These are phyloP conservation scores for Saturnispora quitensis DNA, from an alignment of 805 yeast species.

Conservation along the genomic window DNA sequence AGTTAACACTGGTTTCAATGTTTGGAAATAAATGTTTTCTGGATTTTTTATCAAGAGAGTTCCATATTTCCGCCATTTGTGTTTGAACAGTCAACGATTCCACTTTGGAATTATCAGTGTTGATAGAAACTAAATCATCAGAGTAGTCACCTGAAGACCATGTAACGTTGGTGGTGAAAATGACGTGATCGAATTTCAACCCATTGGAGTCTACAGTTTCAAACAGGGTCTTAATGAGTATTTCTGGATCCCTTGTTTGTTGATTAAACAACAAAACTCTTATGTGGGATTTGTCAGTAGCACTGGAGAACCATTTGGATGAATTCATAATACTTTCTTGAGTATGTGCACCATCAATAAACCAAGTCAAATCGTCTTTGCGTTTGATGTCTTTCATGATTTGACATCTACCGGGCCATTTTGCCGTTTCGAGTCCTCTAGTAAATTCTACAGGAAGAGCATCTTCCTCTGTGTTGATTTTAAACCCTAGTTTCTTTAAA, in stretches of 20 bases:
- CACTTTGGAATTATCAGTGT: slow-evolving; percentile 69
- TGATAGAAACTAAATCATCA: slow-evolving; percentile 77
- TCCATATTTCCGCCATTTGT: slow-evolving; percentile 64
- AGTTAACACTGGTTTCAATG: slow-evolving; percentile 64
- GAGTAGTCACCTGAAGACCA: slow-evolving; percentile 78
- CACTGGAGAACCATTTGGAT: slow-evolving; percentile 59
- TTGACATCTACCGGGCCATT: slow-evolving; percentile 98
- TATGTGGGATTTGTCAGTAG: slow-evolving; percentile 23
- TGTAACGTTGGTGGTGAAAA: slow-evolving; percentile 87
- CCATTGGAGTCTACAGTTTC: slow-evolving; percentile 29
- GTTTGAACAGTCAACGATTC: slow-evolving; percentile 78
- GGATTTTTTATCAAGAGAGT: slow-evolving; percentile 34
- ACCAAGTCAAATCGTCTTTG: slow-evolving; percentile 55
- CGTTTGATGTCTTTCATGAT: slow-evolving; percentile 35
- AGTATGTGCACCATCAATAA: slow-evolving; percentile 94
- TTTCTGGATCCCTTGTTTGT: slow-evolving; percentile 80
- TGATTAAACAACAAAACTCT: slow-evolving; percentile 77
- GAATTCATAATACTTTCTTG: slow-evolving; percentile 80
- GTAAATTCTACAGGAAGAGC: slow-evolving; percentile 41
- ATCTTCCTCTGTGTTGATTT: slow-evolving; percentile 18
- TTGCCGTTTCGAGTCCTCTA: slow-evolving; percentile 54
- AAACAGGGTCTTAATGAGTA: slow-evolving; percentile 48
- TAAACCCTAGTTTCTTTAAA: slow-evolving; percentile 40
- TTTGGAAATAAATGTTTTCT: slow-evolving; percentile 49
- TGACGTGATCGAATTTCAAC: slow-evolving; percentile 58